These are phyloP conservation scores for Oryza meridionalis DNA, from an alignment of 176 grass and related monocot genomes.

Conservation along the genomic window DNA sequence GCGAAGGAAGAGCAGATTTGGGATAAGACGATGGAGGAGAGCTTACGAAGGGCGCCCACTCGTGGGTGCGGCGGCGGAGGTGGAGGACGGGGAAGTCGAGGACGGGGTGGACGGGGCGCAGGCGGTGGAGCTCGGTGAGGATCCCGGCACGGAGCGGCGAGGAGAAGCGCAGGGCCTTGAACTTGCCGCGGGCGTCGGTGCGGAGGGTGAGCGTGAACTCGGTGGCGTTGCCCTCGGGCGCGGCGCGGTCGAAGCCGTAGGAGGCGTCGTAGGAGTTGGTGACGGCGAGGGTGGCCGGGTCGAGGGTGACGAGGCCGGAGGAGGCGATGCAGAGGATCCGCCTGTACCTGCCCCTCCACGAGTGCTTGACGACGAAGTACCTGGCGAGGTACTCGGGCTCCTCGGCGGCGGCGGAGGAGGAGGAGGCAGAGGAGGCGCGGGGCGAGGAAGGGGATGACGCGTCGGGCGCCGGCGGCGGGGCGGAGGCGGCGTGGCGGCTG, in stretches of 20 bases:
- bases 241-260: constrained; percentile 69
- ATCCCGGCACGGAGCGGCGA: constrained; percentile 81
- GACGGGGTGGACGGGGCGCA: constrained; percentile 53
- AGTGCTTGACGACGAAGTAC: constrained; percentile 90
- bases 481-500: constrained; percentile 68
- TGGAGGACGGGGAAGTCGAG: constrained; percentile 90
- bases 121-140: constrained; percentile 87
- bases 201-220: constrained; percentile 84
- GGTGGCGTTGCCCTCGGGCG: constrained; percentile 53
- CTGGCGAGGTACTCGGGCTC: constrained; percentile 94
- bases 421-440: background rate
- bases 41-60: constrained; percentile 90
- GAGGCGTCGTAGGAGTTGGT: constrained; percentile 87
- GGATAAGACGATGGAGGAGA: background rate
- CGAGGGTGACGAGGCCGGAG: constrained; percentile 80
- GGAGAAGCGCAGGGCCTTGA: constrained; percentile 82
- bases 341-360: constrained; percentile 91
- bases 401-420: constrained; percentile 42
- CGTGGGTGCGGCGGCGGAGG: constrained; percentile 75
- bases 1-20: background rate
- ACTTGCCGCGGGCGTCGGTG: constrained; percentile 75
- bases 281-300: constrained; percentile 71
- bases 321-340: constrained; percentile 85
- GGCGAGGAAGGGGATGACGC: constrained; percentile 32
- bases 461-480: constrained; percentile 42